phyloP scores from a whole-genome alignment of 2,329 filamentous ascomycete species.

The Grosmannia huntii region DNA sequence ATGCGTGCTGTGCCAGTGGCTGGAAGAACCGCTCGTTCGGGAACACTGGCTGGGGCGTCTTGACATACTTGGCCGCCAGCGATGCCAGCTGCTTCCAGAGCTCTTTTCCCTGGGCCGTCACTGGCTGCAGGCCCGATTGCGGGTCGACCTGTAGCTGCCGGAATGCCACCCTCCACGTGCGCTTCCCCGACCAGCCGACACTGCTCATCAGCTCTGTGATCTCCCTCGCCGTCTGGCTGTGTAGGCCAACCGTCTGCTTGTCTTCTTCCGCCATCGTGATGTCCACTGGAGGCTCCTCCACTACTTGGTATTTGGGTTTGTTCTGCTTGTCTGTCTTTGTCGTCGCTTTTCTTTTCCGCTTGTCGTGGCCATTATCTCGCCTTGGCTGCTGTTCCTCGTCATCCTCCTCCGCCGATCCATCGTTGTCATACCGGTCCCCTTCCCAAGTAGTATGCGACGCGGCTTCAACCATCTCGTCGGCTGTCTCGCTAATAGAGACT shows the following conservation, averaged over 20 bases:
- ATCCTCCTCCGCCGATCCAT: not conserved
- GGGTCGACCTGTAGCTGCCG: not conserved
- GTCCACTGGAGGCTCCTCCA: not conserved
- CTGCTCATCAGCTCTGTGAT: constrained; percentile 8
- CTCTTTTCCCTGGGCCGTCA: not conserved
- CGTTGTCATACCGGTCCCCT: not conserved
- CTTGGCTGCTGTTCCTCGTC: no score
- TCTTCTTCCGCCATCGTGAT: not conserved
- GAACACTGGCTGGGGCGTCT: not conserved
- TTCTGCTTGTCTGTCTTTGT: not conserved
- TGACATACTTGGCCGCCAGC: not conserved
- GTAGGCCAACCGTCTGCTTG: not conserved
- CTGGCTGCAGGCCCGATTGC: not conserved
- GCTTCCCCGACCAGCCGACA: constrained; percentile 7
- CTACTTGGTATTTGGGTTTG: no score
- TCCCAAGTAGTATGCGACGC: not conserved
- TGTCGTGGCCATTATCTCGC: no score
- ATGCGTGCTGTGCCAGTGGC: not conserved
- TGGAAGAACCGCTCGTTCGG: not conserved
- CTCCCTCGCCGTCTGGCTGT: not conserved
- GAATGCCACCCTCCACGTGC: constrained; percentile 6
- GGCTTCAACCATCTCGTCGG: not conserved
- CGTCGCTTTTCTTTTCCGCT: no score
- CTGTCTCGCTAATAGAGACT: not conserved
- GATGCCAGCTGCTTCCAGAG: not conserved